Evolutionary conservation across 805 yeast genomes (phyloP).

Genomic region (Ogataea paradorogensis): DNA sequence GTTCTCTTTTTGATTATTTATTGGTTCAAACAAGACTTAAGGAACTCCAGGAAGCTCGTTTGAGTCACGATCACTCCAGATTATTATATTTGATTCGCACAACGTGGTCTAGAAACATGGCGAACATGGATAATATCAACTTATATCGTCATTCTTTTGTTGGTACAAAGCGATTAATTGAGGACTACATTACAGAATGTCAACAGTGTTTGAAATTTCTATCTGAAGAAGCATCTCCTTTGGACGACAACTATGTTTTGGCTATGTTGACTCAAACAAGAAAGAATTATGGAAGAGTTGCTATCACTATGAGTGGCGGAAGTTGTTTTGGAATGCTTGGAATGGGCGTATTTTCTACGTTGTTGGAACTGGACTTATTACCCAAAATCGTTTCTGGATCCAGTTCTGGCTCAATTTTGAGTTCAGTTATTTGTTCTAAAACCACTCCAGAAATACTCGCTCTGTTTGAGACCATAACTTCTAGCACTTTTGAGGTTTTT

Average conservation of each 20-base stretch:
- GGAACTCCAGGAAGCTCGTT: conserved; percentile 60
- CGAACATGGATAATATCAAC: conserved; percentile 79
- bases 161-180: conserved; percentile 83
- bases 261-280: conserved; percentile 84
- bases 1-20: conserved; percentile 71
- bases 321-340: conserved; percentile 91
- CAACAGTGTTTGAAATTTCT: conserved; percentile 42
- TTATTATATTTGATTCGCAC: conserved; percentile 77
- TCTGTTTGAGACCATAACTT: conserved; percentile 60
- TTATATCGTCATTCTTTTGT: conserved; percentile 75
- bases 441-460: conserved; percentile 65
- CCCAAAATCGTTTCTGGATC: conserved; percentile 93
- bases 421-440: conserved; percentile 81
- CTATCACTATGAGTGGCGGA: conserved; percentile 93
- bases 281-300: conserved; percentile 90
- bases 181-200: conserved; percentile 81
- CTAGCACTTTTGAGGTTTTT: conserved; percentile 51
- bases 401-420: conserved; percentile 94
- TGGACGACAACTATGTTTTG: conserved; percentile 68
- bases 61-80: conserved; percentile 51
- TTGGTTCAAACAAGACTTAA: conserved; percentile 50
- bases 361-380: conserved; percentile 67
- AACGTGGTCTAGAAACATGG: conserved; percentile 79
- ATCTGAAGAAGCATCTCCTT: conserved; percentile 35
- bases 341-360: conserved; percentile 83